phyloP scores from a whole-genome alignment of 2,329 filamentous ascomycete species.

The Cladophialophora psammophila region DNA sequence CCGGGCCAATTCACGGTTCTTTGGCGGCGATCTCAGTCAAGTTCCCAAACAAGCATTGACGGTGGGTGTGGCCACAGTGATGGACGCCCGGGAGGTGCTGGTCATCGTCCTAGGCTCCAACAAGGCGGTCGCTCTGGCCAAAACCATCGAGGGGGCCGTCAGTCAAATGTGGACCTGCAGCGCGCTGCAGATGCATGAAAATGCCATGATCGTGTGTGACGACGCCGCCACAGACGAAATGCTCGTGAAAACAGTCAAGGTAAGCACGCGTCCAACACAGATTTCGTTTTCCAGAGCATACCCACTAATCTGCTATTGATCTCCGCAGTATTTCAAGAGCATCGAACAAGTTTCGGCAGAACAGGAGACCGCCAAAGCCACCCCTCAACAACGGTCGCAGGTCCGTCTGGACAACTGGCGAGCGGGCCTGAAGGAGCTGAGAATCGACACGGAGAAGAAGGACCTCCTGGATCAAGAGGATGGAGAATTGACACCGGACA shows the following conservation, averaged over 20 bases:
- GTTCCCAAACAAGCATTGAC: constrained; percentile 85
- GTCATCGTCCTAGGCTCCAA: constrained; percentile 82
- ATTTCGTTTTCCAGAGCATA: not conserved
- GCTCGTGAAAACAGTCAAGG: constrained; percentile 74
- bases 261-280: constrained; percentile 25
- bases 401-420: constrained; percentile 36
- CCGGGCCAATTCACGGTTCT: constrained; percentile 84
- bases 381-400: constrained; percentile 25
- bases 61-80: constrained; percentile 82
- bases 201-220: constrained; percentile 83
- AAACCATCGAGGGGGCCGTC: constrained; percentile 79
- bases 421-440: constrained; percentile 48
- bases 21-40: constrained; percentile 73
- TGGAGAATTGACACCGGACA: constrained; percentile 56
- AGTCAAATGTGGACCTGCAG: constrained; percentile 94
- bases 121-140: constrained; percentile 80
- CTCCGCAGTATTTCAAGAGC: constrained; percentile 69
- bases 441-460: constrained; percentile 53
- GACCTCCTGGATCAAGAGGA: constrained; percentile 49
- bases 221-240: constrained; percentile 78
- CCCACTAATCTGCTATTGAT: not conserved
- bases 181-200: constrained; percentile 78
- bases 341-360: constrained; percentile 67
- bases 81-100: constrained; percentile 81
- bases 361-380: constrained; percentile 42